Conservation (phyloP, 148 eudicot genomes). For the Limonium bicolor region DNA sequence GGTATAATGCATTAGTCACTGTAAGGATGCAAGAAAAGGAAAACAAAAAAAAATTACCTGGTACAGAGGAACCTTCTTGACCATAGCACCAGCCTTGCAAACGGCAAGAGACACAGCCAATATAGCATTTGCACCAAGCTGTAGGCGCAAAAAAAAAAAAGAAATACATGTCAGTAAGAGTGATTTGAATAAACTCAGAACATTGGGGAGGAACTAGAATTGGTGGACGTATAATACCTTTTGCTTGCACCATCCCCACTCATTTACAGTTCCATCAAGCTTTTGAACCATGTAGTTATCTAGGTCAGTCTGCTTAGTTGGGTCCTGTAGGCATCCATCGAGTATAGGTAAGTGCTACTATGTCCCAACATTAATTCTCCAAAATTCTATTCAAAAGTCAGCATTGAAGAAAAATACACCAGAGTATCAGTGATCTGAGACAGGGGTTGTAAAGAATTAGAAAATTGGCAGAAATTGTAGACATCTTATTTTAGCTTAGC, state of each 20-base stretch:
- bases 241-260: conserved; percentile 99
- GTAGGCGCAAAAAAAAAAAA: conserved; percentile 1
- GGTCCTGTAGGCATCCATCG: conserved; percentile 41
- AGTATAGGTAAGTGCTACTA: neutral
- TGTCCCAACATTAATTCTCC: too few species aligned
- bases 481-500: too few species aligned
- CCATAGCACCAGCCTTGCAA: conserved; percentile 90
- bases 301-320: conserved; percentile 56
- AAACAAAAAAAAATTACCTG: conserved; percentile 43
- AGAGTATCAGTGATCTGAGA: too few species aligned
- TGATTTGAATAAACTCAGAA: neutral
- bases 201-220: neutral
- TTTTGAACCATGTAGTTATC: conserved; percentile 96
- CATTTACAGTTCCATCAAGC: conserved; percentile 87
- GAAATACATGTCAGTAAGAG: neutral
- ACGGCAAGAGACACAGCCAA: conserved; percentile 95
- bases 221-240: conserved; percentile 53
- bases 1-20: too few species aligned
- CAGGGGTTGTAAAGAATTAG: too few species aligned
- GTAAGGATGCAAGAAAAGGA: too few species aligned
- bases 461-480: too few species aligned
- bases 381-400: too few species aligned
- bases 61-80: conserved; percentile 64
- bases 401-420: too few species aligned
- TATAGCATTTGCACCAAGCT: conserved; percentile 96